Evolutionary conservation across 352 stramenopile genomes (phyloP).

Genomic region (Globisporangium radiosum): DNA sequence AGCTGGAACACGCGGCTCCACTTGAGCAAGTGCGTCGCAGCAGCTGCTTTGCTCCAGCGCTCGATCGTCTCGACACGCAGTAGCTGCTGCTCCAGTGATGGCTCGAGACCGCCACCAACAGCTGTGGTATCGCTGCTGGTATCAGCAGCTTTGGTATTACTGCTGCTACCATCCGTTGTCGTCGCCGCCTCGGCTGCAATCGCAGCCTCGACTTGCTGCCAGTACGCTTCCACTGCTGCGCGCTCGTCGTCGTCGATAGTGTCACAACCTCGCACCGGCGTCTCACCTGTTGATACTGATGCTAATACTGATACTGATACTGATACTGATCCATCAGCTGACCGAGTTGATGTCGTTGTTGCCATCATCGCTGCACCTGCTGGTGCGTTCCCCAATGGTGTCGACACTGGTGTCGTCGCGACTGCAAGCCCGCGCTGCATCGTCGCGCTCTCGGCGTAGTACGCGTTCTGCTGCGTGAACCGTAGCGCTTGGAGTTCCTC

Average conservation of each 20-base stretch:
- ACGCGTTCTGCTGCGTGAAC: slow-evolving; percentile 66
- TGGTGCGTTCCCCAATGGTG: slow-evolving; percentile 2
- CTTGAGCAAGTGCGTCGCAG: slow-evolving; percentile 27
- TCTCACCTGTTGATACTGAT: background rate
- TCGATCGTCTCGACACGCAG: slow-evolving; percentile 22
- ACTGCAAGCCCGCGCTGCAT: slow-evolving; percentile 3
- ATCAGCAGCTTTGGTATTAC: background rate
- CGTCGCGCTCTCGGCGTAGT: slow-evolving; percentile 53
- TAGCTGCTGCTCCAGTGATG: background rate
- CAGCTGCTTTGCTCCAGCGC: slow-evolving; percentile 23
- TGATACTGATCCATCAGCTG: background rate
- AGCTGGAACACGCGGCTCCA: slow-evolving; percentile 43
- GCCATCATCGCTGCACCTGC: too few relatives aligned
- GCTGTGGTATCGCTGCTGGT: background rate
- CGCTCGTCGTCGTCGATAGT: slow-evolving; percentile 16
- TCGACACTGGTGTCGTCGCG: background rate
- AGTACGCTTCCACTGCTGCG: slow-evolving; percentile 29
- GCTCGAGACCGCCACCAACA: too few relatives aligned
- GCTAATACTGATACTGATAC: background rate
- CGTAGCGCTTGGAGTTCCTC: slow-evolving; percentile 39
- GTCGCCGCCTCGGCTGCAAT: background rate
- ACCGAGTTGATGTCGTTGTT: slow-evolving; percentile 9
- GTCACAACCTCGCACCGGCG: too few relatives aligned
- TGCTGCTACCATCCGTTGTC: background rate
- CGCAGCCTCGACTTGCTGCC: slow-evolving; percentile 24